Evolutionary conservation across 1,284 basidiomycete genomes (phyloP).

Genomic region (Austroboletus novae-zelandiae): DNA sequence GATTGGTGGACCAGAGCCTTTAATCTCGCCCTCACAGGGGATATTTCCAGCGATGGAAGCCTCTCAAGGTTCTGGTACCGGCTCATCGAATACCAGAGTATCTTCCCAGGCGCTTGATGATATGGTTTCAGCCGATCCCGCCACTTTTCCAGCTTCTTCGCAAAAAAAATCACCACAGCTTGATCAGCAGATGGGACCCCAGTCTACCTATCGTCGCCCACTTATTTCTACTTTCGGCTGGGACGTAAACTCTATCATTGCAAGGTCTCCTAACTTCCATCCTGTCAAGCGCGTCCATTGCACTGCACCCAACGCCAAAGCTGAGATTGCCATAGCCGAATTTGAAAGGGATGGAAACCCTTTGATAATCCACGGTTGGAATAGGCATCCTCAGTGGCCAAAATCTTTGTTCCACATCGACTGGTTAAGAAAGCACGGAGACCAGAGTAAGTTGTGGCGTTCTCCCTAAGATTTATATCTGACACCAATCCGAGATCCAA

Average conservation of each 20-base stretch:
- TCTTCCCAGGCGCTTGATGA: conserved; percentile 8
- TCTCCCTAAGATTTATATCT: not conserved
- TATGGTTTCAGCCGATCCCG: not conserved
- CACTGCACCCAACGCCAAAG: conserved; percentile 25
- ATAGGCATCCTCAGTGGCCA: conserved; percentile 54
- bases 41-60: not conserved
- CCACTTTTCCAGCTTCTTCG: not conserved
- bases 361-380: conserved; percentile 58
- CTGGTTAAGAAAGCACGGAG: conserved; percentile 43
- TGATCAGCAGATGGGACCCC: not conserved
- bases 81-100: not conserved
- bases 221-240: conserved; percentile 50
- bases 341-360: conserved; percentile 55
- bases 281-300: conserved; percentile 39
- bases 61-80: not conserved
- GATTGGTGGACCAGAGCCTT: not conserved
- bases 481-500: conserved; percentile 40
- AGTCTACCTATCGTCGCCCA: conserved; percentile 7
- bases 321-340: conserved; percentile 36
- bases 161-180: not conserved
- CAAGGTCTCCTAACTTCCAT: conserved; percentile 27
- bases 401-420: conserved; percentile 50
- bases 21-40: not conserved
- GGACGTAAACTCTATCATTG: conserved; percentile 46
- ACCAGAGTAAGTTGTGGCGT: conserved; percentile 32